These are phyloP conservation scores for Cercophora scortea DNA, from an alignment of 495 filamentous ascomycete genomes.

Conservation along the genomic window DNA sequence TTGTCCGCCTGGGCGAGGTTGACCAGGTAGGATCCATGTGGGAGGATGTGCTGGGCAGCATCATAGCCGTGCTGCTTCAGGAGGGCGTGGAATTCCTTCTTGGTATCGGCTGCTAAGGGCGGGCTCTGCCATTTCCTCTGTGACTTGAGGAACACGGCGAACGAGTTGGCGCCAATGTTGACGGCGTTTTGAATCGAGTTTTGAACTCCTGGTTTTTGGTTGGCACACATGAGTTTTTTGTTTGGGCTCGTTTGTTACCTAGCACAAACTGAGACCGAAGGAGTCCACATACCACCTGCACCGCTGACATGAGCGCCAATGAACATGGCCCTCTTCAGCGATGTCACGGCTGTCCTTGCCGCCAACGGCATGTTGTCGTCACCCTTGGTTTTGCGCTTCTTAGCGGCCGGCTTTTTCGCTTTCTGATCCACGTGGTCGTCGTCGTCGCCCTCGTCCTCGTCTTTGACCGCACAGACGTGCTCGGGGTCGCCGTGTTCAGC, in stretches of 20 bases:
- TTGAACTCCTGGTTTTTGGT: constrained; percentile 57
- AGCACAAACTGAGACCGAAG: neutral
- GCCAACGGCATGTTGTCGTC: constrained; percentile 58
- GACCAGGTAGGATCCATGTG: constrained; percentile 93
- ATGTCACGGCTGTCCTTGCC: constrained; percentile 49
- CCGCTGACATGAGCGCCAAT: constrained; percentile 88
- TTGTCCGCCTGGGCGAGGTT: constrained; percentile 82
- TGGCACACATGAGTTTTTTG: neutral
- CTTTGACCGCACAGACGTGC: constrained; percentile 10
- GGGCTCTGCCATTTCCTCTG: constrained; percentile 94
- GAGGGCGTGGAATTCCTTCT: constrained; percentile 55
- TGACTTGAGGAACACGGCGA: constrained; percentile 90
- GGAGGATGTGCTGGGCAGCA: constrained; percentile 61
- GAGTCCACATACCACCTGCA: constrained; percentile 59
- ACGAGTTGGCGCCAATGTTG: constrained; percentile 82
- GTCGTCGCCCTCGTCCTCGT: constrained; percentile 13
- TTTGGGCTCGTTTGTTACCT: constrained; percentile 6
- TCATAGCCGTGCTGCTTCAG: constrained; percentile 69
- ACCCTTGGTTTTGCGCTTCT: constrained; percentile 42
- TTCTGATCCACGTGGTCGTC: constrained; percentile 5
- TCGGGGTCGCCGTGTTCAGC: constrained; percentile 1
- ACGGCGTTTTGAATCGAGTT: constrained; percentile 75
- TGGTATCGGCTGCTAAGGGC: constrained; percentile 57
- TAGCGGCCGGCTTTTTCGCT: constrained; percentile 22
- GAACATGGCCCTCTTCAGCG: constrained; percentile 61